Percentiles rank a stretch among this genome's conserved stretches.
Evolutionary conservation across 768 basidiomycete species (phyloP).

Genomic region (Suillus subalutaceus): DNA sequence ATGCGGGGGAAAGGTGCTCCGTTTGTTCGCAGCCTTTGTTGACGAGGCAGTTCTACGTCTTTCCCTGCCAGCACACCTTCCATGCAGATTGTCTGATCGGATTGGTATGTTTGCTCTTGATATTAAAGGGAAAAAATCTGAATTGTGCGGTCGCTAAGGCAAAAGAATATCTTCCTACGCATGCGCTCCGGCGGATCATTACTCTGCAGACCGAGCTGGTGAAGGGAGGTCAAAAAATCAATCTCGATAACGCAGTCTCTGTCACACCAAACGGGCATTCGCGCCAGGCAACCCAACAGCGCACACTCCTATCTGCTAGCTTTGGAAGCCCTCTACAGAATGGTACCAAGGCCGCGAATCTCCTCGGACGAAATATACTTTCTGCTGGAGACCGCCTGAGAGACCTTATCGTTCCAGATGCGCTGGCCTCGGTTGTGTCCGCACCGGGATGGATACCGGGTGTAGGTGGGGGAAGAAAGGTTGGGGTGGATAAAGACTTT

Average conservation of each 20-base stretch:
- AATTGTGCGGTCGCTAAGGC: slow-evolving; percentile 53
- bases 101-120: slow-evolving; percentile 60
- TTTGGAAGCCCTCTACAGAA: slow-evolving; percentile 65
- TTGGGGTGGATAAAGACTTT: slow-evolving; percentile 46
- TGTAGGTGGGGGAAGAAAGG: slow-evolving; percentile 54
- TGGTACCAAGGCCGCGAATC: slow-evolving; percentile 64
- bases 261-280: slow-evolving; percentile 35
- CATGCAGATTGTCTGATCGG: slow-evolving; percentile 97
- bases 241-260: slow-evolving; percentile 37
- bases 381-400: slow-evolving; percentile 88
- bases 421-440: slow-evolving; percentile 82
- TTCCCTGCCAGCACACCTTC: slow-evolving; percentile 97
- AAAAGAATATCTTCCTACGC: slow-evolving; percentile 87
- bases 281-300: slow-evolving; percentile 55
- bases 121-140: background rate
- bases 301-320: slow-evolving; percentile 75
- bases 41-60: slow-evolving; percentile 95
- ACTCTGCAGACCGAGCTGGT: slow-evolving; percentile 84
- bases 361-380: slow-evolving; percentile 78
- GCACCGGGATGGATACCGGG: slow-evolving; percentile 79
- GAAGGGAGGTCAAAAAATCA: slow-evolving; percentile 44
- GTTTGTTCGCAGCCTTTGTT: slow-evolving; percentile 76
- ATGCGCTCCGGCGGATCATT: slow-evolving; percentile 82
- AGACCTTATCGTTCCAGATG: slow-evolving; percentile 93
- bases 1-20: slow-evolving; percentile 84